Percentiles rank a stretch among this genome's conserved stretches.
phyloP scores from a whole-genome alignment of 139 green algal genomes.

The Chlamydomonas schloesseri region DNA sequence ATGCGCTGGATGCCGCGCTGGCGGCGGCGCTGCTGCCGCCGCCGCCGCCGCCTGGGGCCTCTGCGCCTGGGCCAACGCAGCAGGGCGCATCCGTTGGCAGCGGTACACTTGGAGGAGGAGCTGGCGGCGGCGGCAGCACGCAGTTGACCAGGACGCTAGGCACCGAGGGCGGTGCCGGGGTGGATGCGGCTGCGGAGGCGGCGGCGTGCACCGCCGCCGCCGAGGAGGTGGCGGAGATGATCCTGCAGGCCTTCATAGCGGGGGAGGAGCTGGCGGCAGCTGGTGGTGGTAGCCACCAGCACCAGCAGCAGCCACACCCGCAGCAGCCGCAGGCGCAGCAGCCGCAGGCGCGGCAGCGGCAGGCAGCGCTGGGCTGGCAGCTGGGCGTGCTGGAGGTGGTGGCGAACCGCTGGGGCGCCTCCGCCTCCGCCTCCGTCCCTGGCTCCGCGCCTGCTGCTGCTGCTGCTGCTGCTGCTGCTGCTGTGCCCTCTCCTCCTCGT shows the following conservation, averaged over 20 bases:
- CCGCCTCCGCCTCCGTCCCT: no score
- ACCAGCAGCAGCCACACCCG: neutral
- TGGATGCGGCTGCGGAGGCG: neutral
- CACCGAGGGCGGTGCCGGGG: neutral
- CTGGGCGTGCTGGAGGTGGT: constrained; percentile 9
- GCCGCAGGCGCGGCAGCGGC: neutral
- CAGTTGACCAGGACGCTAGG: neutral
- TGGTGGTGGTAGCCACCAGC: neutral
- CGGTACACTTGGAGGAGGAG: no score
- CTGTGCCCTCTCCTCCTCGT: no score
- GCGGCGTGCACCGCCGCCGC: neutral
- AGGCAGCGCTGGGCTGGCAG: constrained; percentile 9
- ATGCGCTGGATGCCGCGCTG: neutral
- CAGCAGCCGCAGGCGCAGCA: neutral
- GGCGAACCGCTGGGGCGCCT: neutral
- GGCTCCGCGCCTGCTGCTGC: no score
- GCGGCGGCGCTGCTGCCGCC: neutral
- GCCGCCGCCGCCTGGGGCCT: no score
- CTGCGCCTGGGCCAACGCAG: no score
- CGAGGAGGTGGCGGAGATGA: neutral
- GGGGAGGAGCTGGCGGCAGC: constrained; percentile 19
- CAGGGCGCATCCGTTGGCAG: neutral
- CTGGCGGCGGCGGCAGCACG: neutral
- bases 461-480: no score
- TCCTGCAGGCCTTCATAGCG: constrained; percentile 29